Evolutionary conservation across 1,284 basidiomycete genomes (phyloP), one percentile per base, ranked within the genome.

Genomic region (Leccinum solheimii): DNA sequence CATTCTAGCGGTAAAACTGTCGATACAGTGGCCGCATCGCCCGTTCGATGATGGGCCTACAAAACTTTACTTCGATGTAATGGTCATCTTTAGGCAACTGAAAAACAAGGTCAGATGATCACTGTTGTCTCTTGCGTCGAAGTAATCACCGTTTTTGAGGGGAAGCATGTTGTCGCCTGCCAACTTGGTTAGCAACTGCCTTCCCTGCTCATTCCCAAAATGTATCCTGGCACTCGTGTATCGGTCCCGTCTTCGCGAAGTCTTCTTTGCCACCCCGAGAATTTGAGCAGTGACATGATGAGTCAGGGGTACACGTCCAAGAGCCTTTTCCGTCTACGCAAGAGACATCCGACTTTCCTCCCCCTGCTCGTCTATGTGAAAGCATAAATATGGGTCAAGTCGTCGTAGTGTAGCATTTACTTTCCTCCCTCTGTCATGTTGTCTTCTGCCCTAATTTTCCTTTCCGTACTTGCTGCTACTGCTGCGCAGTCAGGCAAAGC

Each of bases 401-500:
- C 13, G 11, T 5, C 32, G 3, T 2, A 26, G 7, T 56, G 30
- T 14, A 43, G 4, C 11, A 58, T 38, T 43, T 34, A 1, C 23
- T 8, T 32, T 48, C 21, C 10, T 11, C 38, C 48, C 13, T 36
- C 19, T 54, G 16, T 11, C 1, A 67, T 67, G 66, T 43, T 66
- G 11, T 54, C 52, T 19, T 64, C 56, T 21, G n/a, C 56, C 2
- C 7, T 68, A n/a, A 11, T 68, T 16, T 26, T 57, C 2, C 57
- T 72, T 11, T 60, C 62, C 1, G 3, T 69, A 8, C 68, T 69
- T 50, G 26, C 58, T 1, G 49, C 26, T 27, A 56, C 57, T 38
- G 57, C 57, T 34, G 69, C 58, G 6, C 67, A 59, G 10, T 68
- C 68, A 30, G 66, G 71, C 27, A 70, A 70, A 52, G 55, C 62